Conservation (phyloP, 768 basidiomycete genomes). For the Leccinum variicolor region DNA sequence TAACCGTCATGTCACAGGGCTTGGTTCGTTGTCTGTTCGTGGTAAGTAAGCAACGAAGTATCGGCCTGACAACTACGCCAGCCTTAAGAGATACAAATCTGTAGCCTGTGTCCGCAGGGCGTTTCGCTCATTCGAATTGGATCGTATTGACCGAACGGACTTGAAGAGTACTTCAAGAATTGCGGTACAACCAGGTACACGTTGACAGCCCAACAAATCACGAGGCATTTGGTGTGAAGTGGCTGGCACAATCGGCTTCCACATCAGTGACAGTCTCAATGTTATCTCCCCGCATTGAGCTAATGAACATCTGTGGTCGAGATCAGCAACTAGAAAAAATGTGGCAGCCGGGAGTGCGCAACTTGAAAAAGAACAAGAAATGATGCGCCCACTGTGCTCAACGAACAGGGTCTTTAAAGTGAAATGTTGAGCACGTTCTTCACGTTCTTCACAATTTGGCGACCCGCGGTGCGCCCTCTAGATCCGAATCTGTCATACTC, state of each 20-base stretch:
- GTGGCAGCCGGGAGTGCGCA: not conserved
- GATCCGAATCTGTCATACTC: constrained; percentile 4
- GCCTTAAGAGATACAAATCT: not conserved
- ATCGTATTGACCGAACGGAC: not conserved
- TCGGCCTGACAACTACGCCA: constrained; percentile 7
- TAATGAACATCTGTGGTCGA: constrained; percentile 14
- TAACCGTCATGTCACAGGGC: not conserved
- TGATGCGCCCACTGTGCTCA: not conserved
- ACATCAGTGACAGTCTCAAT: constrained; percentile 16
- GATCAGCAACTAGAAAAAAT: constrained; percentile 10
- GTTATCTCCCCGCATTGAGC: constrained; percentile 24
- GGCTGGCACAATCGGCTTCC: constrained; percentile 19
- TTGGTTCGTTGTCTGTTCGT: not conserved
- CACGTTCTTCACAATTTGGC: not conserved
- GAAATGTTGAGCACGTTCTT: constrained; percentile 9
- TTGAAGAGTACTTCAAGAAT: not conserved
- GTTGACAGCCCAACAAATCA: constrained; percentile 6
- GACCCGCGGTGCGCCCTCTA: constrained; percentile 7
- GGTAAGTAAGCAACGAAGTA: not conserved
- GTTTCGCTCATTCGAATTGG: not conserved
- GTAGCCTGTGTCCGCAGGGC: constrained; percentile 4
- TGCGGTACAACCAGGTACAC: constrained; percentile 8
- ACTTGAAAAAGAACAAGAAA: not conserved
- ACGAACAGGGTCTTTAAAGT: not conserved
- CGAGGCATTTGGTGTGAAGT: not conserved